Percentiles rank a stretch among this genome's conserved stretches.
These are phyloP conservation scores for Pseudofabraea citricarpa DNA, from an alignment of 2,329 filamentous ascomycete genomes.

Conservation along the genomic window DNA sequence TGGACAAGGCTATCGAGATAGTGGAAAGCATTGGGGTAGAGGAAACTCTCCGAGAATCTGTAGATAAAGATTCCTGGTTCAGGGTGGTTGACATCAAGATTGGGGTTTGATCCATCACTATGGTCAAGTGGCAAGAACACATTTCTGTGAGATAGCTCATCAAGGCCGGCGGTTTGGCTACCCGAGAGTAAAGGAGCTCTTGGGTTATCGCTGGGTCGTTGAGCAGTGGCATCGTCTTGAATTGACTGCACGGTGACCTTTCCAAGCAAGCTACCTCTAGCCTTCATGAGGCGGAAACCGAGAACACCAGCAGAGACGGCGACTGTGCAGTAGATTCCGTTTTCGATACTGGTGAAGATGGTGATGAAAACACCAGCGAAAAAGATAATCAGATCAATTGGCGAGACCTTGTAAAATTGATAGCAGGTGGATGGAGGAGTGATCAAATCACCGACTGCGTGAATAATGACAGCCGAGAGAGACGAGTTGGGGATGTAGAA, in stretches of 20 bases:
- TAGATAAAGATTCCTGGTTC: constrained; percentile 95
- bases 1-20: constrained; percentile 75
- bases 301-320: constrained; percentile 71
- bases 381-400: constrained; percentile 87
- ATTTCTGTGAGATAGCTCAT: constrained; percentile 56
- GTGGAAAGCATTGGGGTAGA: constrained; percentile 89
- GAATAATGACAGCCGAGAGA: constrained; percentile 87
- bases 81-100: constrained; percentile 71
- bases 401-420: constrained; percentile 92
- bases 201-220: constrained; percentile 52
- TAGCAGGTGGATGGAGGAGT: constrained; percentile 88
- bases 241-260: constrained; percentile 80
- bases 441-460: constrained; percentile 89
- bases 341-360: constrained; percentile 82
- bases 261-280: constrained; percentile 79
- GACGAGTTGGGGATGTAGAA: constrained; percentile 85
- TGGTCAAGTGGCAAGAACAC: constrained; percentile 86
- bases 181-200: constrained; percentile 44
- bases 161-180: constrained; percentile 7
- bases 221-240: constrained; percentile 64
- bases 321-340: constrained; percentile 87
- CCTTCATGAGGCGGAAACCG: constrained; percentile 78
- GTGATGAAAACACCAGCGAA: constrained; percentile 89
- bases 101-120: constrained; percentile 85
- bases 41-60: constrained; percentile 90